phyloP scores from a whole-genome alignment of 345 rosid species.

The Litchi chinensis region DNA sequence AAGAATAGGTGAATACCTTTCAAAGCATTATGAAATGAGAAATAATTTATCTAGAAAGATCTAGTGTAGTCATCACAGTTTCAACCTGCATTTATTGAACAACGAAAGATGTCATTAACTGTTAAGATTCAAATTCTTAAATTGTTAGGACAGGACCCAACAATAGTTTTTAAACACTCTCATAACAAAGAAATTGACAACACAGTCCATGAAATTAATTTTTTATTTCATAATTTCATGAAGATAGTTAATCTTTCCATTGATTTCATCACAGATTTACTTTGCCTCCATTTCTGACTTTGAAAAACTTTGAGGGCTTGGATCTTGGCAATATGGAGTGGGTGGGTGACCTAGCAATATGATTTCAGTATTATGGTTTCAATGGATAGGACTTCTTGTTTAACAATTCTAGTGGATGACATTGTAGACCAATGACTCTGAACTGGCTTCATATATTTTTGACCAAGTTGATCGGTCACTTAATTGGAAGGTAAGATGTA shows the following conservation, averaged over 20 bases:
- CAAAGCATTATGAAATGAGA: background rate
- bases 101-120: no score
- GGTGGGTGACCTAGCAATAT: conserved; percentile 32
- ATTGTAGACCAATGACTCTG: conserved; percentile 79
- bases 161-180: background rate
- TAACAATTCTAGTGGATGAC: background rate
- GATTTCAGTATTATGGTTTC: background rate
- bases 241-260: background rate
- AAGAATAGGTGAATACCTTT: conserved; percentile 71
- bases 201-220: background rate
- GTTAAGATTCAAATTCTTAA: no score
- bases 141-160: background rate
- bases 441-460: conserved; percentile 83
- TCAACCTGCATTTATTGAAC: background rate
- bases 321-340: conserved; percentile 75
- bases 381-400: background rate
- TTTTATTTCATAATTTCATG: background rate
- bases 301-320: conserved; percentile 91
- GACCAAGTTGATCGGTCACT: conserved; percentile 79
- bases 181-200: background rate
- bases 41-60: background rate
- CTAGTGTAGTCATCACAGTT: background rate
- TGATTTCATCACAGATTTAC: conserved; percentile 50
- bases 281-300: conserved; percentile 68
- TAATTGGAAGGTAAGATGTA: conserved; percentile 77